These are phyloP conservation scores for Aspergillus bridgeri DNA, from an alignment of 495 filamentous ascomycete genomes.

Conservation along the genomic window DNA sequence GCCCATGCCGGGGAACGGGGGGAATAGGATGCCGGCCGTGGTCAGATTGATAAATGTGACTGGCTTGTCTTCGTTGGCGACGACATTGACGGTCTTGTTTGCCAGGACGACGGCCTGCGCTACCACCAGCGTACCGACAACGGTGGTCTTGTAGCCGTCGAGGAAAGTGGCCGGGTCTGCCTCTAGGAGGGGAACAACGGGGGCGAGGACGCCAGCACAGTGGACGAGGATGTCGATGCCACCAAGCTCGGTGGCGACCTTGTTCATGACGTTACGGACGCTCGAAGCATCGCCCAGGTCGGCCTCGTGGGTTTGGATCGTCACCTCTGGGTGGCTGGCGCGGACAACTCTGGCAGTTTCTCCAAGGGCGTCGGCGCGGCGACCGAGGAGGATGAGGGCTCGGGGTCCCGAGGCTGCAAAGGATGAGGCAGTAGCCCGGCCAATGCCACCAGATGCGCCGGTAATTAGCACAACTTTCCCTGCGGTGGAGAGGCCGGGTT, in stretches of 20 bases:
- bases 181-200: slow-evolving; percentile 18
- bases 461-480: slow-evolving; percentile 20
- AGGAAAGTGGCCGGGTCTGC: slow-evolving; percentile 23
- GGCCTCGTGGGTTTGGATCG: slow-evolving; percentile 17
- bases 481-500: slow-evolving; percentile 32
- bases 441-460: slow-evolving; percentile 21
- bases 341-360: slow-evolving; percentile 33
- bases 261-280: slow-evolving; percentile 13
- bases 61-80: slow-evolving; percentile 15
- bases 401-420: slow-evolving; percentile 32
- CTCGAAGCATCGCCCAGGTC: slow-evolving; percentile 19
- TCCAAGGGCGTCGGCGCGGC: slow-evolving; percentile 34
- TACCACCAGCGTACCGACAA: slow-evolving; percentile 30
- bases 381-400: slow-evolving; percentile 26
- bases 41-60: slow-evolving; percentile 28
- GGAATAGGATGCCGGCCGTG: slow-evolving; percentile 27
- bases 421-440: slow-evolving; percentile 36
- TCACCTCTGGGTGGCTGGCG: slow-evolving; percentile 5
- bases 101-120: slow-evolving; percentile 27
- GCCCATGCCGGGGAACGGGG: slow-evolving; percentile 24
- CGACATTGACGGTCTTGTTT: slow-evolving; percentile 4
- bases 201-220: slow-evolving; percentile 27
- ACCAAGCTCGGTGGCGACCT: slow-evolving; percentile 14
- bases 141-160: slow-evolving; percentile 31
- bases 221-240: slow-evolving; percentile 36